These are phyloP conservation scores for Anisogramma anomala DNA, from an alignment of 2,329 filamentous ascomycete genomes.

Conservation along the genomic window DNA sequence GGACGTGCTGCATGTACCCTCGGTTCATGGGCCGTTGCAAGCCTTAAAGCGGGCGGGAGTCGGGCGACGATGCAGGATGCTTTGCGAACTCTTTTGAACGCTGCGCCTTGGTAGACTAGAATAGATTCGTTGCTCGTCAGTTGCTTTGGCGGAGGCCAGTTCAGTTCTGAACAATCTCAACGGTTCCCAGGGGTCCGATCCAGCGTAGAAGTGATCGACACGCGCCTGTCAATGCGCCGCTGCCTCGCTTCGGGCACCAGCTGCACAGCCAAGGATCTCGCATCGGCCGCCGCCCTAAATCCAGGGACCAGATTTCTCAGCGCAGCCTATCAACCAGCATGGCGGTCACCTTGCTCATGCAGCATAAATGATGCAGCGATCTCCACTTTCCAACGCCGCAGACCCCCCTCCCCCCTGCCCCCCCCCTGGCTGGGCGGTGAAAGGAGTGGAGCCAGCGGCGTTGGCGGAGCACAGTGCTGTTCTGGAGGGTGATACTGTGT, in stretches of 20 bases:
- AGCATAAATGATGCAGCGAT: not conserved
- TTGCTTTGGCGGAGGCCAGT: not conserved
- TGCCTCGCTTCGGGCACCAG: too few species aligned
- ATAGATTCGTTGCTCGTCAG: not conserved
- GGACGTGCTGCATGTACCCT: constrained; percentile 62
- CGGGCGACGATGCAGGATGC: not conserved
- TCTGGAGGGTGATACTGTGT: too few species aligned
- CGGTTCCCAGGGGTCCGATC: too few species aligned
- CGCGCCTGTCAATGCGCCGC: not conserved
- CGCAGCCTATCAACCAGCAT: not conserved
- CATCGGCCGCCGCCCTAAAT: not conserved
- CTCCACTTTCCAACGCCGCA: not conserved
- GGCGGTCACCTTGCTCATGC: constrained; percentile 7
- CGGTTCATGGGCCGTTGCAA: constrained; percentile 73
- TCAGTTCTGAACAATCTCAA: not conserved
- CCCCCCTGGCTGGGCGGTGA: not conserved
- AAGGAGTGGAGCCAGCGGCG: not conserved
- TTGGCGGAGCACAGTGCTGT: not conserved
- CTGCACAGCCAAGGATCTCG: not conserved
- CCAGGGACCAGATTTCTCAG: constrained; percentile 3
- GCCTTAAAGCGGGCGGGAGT: constrained; percentile 38
- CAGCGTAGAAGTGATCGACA: too few species aligned
- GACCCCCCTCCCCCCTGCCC: too few species aligned
- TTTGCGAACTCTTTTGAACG: not conserved
- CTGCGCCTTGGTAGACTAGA: not conserved